phyloP scores from a whole-genome alignment of 2,329 filamentous ascomycete genomes.

The Trichoderma lentiforme region DNA sequence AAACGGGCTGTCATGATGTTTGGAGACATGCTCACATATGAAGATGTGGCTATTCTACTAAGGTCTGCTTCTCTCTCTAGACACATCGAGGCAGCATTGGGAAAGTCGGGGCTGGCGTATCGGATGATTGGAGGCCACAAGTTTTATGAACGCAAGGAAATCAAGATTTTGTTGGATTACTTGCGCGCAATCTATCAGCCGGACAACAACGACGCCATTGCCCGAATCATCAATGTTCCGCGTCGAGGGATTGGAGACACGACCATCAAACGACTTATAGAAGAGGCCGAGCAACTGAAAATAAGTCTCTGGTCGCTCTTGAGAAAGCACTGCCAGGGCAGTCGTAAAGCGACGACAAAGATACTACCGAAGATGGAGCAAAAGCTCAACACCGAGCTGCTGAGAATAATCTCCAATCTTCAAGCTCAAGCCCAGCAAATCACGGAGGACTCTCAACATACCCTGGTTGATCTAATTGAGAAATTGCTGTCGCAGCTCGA shows the following conservation, averaged over 20 bases:
- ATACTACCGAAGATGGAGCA: conserved; percentile 51
- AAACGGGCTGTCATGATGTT: conserved; percentile 66
- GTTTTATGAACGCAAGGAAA: conserved; percentile 89
- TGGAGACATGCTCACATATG: conserved; percentile 67
- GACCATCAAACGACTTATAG: conserved; percentile 69
- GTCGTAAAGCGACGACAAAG: conserved; percentile 45
- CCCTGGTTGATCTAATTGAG: conserved; percentile 49
- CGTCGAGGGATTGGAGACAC: conserved; percentile 75
- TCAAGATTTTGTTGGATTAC: conserved; percentile 86
- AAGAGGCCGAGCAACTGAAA: conserved; percentile 69
- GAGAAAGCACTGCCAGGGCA: conserved; percentile 50
- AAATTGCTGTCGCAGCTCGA: conserved; percentile 61
- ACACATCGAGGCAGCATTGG: conserved; percentile 79
- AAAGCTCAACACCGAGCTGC: conserved; percentile 49
- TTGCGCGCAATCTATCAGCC: conserved; percentile 80
- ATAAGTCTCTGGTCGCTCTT: conserved; percentile 76
- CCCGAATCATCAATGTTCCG: conserved; percentile 81
- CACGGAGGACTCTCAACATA: conserved; percentile 27
- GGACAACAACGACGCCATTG: conserved; percentile 80
- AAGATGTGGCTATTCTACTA: conserved; percentile 84
- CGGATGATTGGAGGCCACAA: conserved; percentile 86
- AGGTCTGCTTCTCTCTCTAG: conserved; percentile 79
- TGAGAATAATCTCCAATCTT: conserved; percentile 40
- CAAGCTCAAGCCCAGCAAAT: conserved; percentile 31
- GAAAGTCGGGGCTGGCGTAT: conserved; percentile 79